phyloP scores from a whole-genome alignment of 1,284 basidiomycete species.

The Cerrena zonata region DNA sequence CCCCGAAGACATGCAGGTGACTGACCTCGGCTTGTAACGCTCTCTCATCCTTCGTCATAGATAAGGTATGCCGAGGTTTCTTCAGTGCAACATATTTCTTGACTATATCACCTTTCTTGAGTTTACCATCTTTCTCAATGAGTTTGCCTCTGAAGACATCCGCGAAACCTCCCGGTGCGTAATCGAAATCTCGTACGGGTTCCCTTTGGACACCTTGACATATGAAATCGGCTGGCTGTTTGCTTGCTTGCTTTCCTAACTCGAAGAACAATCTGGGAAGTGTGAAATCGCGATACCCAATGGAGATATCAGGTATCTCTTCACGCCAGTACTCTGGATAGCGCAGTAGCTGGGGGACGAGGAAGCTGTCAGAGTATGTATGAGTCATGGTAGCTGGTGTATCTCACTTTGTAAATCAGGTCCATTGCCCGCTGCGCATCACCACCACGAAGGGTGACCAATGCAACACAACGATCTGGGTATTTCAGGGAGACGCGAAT shows the following conservation, averaged over 20 bases:
- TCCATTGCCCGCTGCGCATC: background rate
- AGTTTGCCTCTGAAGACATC: background rate
- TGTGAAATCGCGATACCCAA: no score
- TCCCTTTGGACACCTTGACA: no score
- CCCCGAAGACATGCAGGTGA: no score
- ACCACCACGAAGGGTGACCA: background rate
- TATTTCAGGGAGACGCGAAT: background rate
- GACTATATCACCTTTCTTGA: no score
- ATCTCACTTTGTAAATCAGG: background rate
- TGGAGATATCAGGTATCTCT: background rate
- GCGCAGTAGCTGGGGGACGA: background rate
- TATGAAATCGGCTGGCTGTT: no score
- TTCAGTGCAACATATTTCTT: background rate
- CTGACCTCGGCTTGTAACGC: no score
- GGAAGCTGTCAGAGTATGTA: background rate
- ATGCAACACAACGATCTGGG: background rate
- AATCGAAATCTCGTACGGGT: no score
- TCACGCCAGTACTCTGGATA: background rate
- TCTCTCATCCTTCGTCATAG: no score
- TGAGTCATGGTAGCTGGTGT: background rate
- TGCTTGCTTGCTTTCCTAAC: no score
- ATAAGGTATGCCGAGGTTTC: no score
- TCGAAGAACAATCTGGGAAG: no score
- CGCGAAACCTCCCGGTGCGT: background rate
- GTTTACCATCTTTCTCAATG: no score